phyloP scores from a whole-genome alignment of 345 rosid genomes.

The Crucihimalaya himalaica region DNA sequence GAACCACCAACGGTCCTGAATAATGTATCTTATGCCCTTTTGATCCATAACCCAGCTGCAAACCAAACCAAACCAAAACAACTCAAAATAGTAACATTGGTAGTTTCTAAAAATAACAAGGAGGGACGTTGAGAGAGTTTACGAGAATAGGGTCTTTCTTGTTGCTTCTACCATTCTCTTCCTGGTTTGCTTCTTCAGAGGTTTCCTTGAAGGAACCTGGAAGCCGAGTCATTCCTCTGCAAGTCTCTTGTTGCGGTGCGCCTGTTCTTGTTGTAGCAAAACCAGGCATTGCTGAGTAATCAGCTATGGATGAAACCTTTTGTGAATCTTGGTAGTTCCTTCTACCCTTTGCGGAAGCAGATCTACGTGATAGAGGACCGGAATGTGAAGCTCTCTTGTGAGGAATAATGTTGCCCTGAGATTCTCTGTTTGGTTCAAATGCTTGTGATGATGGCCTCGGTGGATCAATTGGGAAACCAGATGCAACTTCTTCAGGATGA shows the following conservation, averaged over 20 bases:
- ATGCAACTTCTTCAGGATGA: slow-evolving; percentile 95
- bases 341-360: slow-evolving; percentile 74
- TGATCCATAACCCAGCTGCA: slow-evolving; percentile 85
- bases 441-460: slow-evolving; percentile 89
- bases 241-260: slow-evolving; percentile 55
- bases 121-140: slow-evolving; percentile 34
- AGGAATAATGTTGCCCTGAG: slow-evolving; percentile 54
- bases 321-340: slow-evolving; percentile 68
- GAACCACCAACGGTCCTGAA: slow-evolving; percentile 88
- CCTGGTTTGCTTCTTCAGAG: slow-evolving; percentile 67
- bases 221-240: slow-evolving; percentile 69
- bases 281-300: slow-evolving; percentile 58
- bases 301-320: slow-evolving; percentile 57
- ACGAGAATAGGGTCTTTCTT: slow-evolving; percentile 78
- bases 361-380: slow-evolving; percentile 80
- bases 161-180: slow-evolving; percentile 63
- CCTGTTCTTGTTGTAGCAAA: slow-evolving; percentile 62
- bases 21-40: slow-evolving; percentile 92
- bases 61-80: slow-evolving; percentile 7
- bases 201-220: slow-evolving; percentile 93
- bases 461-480: slow-evolving; percentile 98
- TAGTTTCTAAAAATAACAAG: background rate
- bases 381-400: slow-evolving; percentile 92
- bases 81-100: background rate
- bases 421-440: slow-evolving; percentile 57